phyloP scores from a whole-genome alignment of 2,329 filamentous ascomycete genomes.

The Venturiaceae sp. region DNA sequence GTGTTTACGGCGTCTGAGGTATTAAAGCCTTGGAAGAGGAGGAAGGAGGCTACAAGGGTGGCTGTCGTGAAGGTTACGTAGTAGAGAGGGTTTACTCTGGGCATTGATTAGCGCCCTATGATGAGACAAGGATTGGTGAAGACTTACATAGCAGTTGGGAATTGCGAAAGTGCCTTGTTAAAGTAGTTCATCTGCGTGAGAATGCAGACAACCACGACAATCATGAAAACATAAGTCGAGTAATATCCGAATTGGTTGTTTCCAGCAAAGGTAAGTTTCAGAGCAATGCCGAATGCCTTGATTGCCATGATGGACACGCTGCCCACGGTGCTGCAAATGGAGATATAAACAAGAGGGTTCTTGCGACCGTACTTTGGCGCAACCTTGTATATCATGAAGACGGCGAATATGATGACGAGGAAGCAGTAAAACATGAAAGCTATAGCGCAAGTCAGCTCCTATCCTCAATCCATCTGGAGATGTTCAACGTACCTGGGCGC shows the following conservation, averaged over 20 bases:
- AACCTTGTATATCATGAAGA: constrained; percentile 93
- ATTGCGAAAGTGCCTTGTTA: constrained; percentile 95
- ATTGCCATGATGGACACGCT: constrained; percentile 98
- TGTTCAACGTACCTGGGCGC: constrained; percentile 61
- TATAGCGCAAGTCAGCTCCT: constrained; percentile 26
- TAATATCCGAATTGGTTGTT: constrained; percentile 94
- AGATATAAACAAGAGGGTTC: constrained; percentile 93
- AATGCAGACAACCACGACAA: constrained; percentile 87
- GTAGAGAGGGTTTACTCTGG: constrained; percentile 87
- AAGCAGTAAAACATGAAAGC: constrained; percentile 85
- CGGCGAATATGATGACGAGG: constrained; percentile 70
- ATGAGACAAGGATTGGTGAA: background rate
- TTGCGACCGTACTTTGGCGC: constrained; percentile 85
- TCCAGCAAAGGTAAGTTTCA: constrained; percentile 87
- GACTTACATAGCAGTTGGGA: constrained; percentile 90
- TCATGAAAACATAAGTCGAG: constrained; percentile 95
- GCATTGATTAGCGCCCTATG: constrained; percentile 8
- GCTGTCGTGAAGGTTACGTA: constrained; percentile 97
- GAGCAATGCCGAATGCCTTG: constrained; percentile 94
- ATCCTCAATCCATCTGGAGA: background rate
- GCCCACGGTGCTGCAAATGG: constrained; percentile 94
- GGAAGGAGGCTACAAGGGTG: constrained; percentile 88
- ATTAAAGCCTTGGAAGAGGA: constrained; percentile 93
- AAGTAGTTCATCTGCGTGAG: constrained; percentile 99
- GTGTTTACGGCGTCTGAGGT: constrained; percentile 87